Percentiles rank a stretch among this genome's conserved stretches.
Evolutionary conservation across 2,329 filamentous ascomycete species (phyloP).

Genomic region (Alternaria brassicicola): DNA sequence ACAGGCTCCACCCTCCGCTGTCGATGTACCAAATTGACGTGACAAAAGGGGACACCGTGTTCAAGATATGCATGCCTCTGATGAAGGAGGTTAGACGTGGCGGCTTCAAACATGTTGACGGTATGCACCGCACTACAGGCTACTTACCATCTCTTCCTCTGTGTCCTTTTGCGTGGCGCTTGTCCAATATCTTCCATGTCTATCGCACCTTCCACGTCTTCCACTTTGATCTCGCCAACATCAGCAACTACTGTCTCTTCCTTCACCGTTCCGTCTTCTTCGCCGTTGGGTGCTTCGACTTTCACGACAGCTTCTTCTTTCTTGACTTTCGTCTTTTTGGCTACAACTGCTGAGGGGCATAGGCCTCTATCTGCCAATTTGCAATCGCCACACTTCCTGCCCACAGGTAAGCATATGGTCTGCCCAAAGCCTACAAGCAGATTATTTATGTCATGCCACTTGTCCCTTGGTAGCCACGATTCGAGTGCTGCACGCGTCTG

Average conservation of each 20-base stretch:
- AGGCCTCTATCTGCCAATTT: constrained; percentile 76
- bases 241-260: constrained; percentile 22
- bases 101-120: background rate
- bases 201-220: constrained; percentile 29
- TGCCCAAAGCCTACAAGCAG: constrained; percentile 88
- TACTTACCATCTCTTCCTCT: constrained; percentile 4
- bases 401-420: constrained; percentile 81
- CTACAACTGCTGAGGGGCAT: constrained; percentile 63
- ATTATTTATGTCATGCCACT: constrained; percentile 92
- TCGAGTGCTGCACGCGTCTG: constrained; percentile 78
- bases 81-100: background rate
- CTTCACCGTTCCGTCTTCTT: constrained; percentile 26
- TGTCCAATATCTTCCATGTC: constrained; percentile 46
- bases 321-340: constrained; percentile 59
- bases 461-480: constrained; percentile 80
- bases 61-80: background rate
- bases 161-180: constrained; percentile 8
- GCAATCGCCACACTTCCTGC: constrained; percentile 83
- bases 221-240: constrained; percentile 33
- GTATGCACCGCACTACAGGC: background rate
- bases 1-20: background rate
- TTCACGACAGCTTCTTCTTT: constrained; percentile 49
- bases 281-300: constrained; percentile 44
- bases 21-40: background rate
- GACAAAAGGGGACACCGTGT: background rate